Percentiles rank a stretch among this genome's conserved stretches.
Evolutionary conservation across 2,329 filamentous ascomycete species (phyloP).

Genomic region (Chalaropsis ovoidea): DNA sequence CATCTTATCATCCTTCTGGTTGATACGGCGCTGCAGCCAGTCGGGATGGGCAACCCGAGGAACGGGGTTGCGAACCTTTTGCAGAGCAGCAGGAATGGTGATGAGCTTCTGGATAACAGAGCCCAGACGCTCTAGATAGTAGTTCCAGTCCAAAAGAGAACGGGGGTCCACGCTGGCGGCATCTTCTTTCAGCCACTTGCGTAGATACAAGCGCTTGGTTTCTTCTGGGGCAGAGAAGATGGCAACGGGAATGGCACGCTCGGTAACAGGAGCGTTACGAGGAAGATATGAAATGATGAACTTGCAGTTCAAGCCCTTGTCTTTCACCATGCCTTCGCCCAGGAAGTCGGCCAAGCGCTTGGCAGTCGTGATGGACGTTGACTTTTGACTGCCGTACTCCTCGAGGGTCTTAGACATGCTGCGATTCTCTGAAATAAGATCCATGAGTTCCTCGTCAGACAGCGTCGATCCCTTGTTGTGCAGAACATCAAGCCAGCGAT

Average conservation of each 20-base stretch:
- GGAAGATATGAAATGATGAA: constrained; percentile 92
- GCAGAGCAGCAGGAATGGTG: constrained; percentile 91
- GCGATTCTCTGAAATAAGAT: constrained; percentile 99
- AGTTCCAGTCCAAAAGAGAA: constrained; percentile 87
- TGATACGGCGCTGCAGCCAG: constrained; percentile 89
- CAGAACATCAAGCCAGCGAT: constrained; percentile 92
- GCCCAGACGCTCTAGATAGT: constrained; percentile 89
- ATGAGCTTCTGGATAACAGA: constrained; percentile 98
- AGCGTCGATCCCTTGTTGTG: constrained; percentile 79
- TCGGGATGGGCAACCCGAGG: constrained; percentile 89
- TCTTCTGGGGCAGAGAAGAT: constrained; percentile 91
- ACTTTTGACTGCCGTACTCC: constrained; percentile 92
- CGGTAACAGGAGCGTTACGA: constrained; percentile 82
- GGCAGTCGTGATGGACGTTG: constrained; percentile 97
- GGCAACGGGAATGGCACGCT: constrained; percentile 84
- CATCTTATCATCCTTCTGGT: constrained; percentile 90
- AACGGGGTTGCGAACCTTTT: constrained; percentile 90
- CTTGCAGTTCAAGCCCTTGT: constrained; percentile 98
- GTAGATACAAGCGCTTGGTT: constrained; percentile 78
- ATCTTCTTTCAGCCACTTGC: constrained; percentile 93
- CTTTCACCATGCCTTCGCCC: constrained; percentile 97
- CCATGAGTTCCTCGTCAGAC: constrained; percentile 92
- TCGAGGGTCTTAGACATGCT: constrained; percentile 96
- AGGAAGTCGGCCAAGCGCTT: constrained; percentile 90
- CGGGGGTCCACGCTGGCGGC: constrained; percentile 83